Conservation (phyloP, 2,329 filamentous ascomycete genomes). For the Cladosporium sp. region DNA sequence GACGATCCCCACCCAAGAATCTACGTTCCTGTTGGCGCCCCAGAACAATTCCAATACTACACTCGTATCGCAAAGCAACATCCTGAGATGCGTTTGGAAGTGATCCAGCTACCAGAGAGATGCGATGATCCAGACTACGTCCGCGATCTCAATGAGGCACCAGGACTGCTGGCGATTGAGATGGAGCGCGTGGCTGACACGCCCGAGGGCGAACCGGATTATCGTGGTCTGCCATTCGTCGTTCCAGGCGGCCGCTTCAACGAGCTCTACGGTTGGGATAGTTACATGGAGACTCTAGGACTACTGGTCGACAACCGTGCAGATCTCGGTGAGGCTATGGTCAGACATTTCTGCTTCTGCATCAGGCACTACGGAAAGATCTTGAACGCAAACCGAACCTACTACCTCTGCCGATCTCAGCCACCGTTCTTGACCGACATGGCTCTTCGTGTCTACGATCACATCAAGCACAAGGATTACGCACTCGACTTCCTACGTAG, state of each 20-base stretch:
- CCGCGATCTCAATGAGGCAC: constrained; percentile 77
- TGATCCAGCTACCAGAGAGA: constrained; percentile 67
- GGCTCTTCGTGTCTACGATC: constrained; percentile 88
- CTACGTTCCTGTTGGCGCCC: constrained; percentile 79
- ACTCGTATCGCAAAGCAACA: constrained; percentile 69
- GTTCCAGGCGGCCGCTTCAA: constrained; percentile 97
- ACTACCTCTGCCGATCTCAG: constrained; percentile 91
- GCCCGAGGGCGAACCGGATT: constrained; percentile 63
- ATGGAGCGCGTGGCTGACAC: constrained; percentile 68
- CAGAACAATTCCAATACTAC: constrained; percentile 89
- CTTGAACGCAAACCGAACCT: constrained; percentile 91
- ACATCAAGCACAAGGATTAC: constrained; percentile 80
- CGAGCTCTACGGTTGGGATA: constrained; percentile 97
- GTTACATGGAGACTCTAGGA: constrained; percentile 95
- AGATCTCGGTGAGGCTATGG: constrained; percentile 89
- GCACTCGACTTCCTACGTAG: constrained; percentile 75
- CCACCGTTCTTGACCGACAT: constrained; percentile 97
- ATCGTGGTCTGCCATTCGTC: constrained; percentile 86
- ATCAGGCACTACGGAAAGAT: constrained; percentile 99
- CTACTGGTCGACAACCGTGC: constrained; percentile 80
- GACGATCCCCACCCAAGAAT: constrained; percentile 83
- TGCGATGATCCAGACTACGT: constrained; percentile 73
- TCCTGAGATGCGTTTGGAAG: constrained; percentile 83
- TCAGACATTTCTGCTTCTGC: constrained; percentile 94
- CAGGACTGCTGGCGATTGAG: constrained; percentile 82